Conservation (phyloP, 2,329 filamentous ascomycete species). For the Sordariomycetes sp. region DNA sequence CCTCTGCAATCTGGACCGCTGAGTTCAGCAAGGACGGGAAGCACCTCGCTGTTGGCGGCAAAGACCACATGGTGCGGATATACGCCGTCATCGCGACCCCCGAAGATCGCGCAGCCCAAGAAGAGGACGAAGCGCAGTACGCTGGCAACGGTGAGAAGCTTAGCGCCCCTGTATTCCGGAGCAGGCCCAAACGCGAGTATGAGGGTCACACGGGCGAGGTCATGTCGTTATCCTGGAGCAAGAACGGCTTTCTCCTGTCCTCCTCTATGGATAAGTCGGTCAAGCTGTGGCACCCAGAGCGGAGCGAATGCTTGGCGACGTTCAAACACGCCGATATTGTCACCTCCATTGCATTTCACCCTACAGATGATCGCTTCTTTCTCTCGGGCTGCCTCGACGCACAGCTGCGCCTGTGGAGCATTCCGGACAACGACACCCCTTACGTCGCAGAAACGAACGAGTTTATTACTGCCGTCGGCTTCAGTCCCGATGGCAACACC, state of each 20-base stretch:
- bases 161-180: conserved; percentile 83
- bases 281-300: conserved; percentile 81
- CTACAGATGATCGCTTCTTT: conserved; percentile 92
- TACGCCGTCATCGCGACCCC: conserved; percentile 80
- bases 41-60: conserved; percentile 86
- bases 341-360: conserved; percentile 90
- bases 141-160: conserved; percentile 46
- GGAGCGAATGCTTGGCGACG: conserved; percentile 78
- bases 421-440: conserved; percentile 89
- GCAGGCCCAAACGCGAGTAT: conserved; percentile 71
- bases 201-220: conserved; percentile 77
- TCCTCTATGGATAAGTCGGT: conserved; percentile 99
- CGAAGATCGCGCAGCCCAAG: conserved; percentile 67
- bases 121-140: conserved; percentile 45
- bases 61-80: conserved; percentile 75
- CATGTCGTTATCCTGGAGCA: conserved; percentile 93
- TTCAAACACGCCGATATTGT: conserved; percentile 96
- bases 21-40: conserved; percentile 89
- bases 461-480: conserved; percentile 88
- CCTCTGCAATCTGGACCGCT: conserved; percentile 84
- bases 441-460: conserved; percentile 70
- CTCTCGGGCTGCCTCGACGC: conserved; percentile 86
- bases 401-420: conserved; percentile 87
- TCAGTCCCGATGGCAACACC: conserved; percentile 83
- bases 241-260: conserved; percentile 94